These are phyloP conservation scores for Cadophora malorum DNA, from an alignment of 2,329 filamentous ascomycete species.

Conservation along the genomic window DNA sequence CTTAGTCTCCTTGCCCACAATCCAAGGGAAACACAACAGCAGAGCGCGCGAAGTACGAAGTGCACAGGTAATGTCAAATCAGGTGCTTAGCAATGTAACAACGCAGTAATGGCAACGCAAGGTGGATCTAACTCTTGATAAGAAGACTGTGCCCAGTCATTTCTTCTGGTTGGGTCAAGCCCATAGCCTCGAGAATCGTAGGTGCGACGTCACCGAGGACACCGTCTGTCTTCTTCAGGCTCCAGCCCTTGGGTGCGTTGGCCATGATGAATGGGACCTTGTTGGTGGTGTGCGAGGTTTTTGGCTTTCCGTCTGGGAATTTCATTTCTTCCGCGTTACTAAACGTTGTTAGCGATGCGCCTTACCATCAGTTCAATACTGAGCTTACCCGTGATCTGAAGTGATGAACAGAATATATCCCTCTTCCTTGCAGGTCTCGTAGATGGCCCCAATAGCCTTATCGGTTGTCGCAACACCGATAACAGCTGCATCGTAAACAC, in stretches of 20 bases:
- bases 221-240: conserved; percentile 75
- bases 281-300: conserved; percentile 98
- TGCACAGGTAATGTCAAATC: neutral
- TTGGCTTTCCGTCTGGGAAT: conserved; percentile 91
- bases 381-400: conserved; percentile 80
- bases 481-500: conserved; percentile 94
- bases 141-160: conserved; percentile 91
- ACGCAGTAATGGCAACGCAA: conserved; percentile 21
- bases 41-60: neutral
- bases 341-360: conserved; percentile 37
- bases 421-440: conserved; percentile 91
- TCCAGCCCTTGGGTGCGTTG: conserved; percentile 91
- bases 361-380: neutral
- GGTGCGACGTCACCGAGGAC: conserved; percentile 98
- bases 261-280: conserved; percentile 98
- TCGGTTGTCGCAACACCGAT: conserved; percentile 86
- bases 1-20: conserved; percentile 31
- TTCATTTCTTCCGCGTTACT: conserved; percentile 98
- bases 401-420: conserved; percentile 96
- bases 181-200: conserved; percentile 91
- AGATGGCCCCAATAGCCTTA: conserved; percentile 90
- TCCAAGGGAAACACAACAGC: conserved; percentile 18
- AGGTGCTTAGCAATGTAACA: conserved; percentile 10
- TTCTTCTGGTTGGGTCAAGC: conserved; percentile 84
- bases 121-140: conserved; percentile 62